A percentile compares a stretch with the other conserved stretches of the same genome.
These are phyloP conservation scores for Colletotrichum echinochloae DNA, from an alignment of 2,329 filamentous ascomycete genomes.

Conservation along the genomic window DNA sequence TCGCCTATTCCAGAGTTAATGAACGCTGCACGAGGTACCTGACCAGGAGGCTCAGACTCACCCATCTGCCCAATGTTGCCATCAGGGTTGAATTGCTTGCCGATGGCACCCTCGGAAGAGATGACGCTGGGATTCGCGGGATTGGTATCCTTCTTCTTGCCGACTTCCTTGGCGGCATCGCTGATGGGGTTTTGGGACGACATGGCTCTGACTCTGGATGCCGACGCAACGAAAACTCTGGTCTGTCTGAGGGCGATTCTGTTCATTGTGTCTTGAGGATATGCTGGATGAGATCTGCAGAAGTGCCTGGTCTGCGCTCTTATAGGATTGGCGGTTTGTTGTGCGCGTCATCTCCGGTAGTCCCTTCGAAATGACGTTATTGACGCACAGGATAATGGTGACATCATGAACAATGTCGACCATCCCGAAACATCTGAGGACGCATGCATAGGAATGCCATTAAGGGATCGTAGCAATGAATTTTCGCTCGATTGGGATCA, in stretches of 20 bases:
- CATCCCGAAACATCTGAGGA: background rate
- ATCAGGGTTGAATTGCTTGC: slow-evolving; percentile 37
- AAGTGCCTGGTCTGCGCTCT: background rate
- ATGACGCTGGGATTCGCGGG: slow-evolving; percentile 34
- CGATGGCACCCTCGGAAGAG: slow-evolving; percentile 31
- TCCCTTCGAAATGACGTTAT: slow-evolving; percentile 26
- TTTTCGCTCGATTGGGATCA: background rate
- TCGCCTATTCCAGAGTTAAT: background rate
- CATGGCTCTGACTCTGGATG: slow-evolving; percentile 10
- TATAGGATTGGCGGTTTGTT: background rate
- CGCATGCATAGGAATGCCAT: background rate
- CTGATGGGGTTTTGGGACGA: slow-evolving; percentile 27
- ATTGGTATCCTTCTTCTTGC: slow-evolving; percentile 30
- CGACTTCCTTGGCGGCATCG: slow-evolving; percentile 12
- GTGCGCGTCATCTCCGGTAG: slow-evolving; percentile 28
- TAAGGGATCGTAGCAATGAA: background rate
- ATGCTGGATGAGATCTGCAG: fast-evolving
- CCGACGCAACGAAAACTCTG: background rate
- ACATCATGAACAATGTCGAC: slow-evolving; percentile 26
- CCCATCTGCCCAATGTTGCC: slow-evolving; percentile 36
- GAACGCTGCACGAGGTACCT: fast-evolving
- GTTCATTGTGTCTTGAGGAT: background rate
- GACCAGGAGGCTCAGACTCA: background rate
- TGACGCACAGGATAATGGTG: slow-evolving; percentile 14
- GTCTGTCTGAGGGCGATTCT: slow-evolving; percentile 1